phyloP scores from a whole-genome alignment of 257 asterid genomes.

The Fraxinus americana region DNA sequence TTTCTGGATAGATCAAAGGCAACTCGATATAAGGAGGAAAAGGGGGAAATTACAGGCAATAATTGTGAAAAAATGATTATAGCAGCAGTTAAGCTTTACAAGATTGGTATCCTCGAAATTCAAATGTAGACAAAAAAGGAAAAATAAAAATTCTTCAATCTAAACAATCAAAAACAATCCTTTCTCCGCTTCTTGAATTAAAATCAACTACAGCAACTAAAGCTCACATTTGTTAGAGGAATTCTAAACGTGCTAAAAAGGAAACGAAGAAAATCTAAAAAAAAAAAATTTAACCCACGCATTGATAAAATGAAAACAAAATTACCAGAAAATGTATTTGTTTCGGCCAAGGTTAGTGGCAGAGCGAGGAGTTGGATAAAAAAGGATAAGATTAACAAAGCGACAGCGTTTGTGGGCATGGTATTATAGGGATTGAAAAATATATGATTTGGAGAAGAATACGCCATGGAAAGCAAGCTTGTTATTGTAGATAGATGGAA shows the following conservation, averaged over 20 bases:
- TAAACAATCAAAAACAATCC: neutral
- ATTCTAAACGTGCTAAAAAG: neutral
- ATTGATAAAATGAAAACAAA: neutral
- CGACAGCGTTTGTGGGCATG: neutral
- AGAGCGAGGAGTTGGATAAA: neutral
- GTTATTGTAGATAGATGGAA: neutral
- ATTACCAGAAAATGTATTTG: neutral
- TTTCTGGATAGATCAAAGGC: neutral
- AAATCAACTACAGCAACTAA: neutral
- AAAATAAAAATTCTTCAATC: neutral
- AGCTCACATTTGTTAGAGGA: neutral
- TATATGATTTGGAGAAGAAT: neutral
- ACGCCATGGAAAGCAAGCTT: constrained; percentile 30
- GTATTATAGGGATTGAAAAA: neutral
- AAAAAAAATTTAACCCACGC: neutral
- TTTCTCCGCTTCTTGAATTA: neutral
- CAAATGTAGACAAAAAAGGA: neutral
- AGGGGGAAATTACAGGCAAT: neutral
- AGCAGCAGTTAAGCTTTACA: neutral
- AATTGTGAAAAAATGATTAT: too few species aligned
- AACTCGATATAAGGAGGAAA: neutral
- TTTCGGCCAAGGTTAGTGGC: neutral
- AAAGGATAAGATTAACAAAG: neutral
- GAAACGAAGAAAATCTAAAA: too few species aligned
- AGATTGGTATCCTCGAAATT: neutral